phyloP scores from a whole-genome alignment of 2,329 filamentous ascomycete species.

The Juglanconis juglandina region DNA sequence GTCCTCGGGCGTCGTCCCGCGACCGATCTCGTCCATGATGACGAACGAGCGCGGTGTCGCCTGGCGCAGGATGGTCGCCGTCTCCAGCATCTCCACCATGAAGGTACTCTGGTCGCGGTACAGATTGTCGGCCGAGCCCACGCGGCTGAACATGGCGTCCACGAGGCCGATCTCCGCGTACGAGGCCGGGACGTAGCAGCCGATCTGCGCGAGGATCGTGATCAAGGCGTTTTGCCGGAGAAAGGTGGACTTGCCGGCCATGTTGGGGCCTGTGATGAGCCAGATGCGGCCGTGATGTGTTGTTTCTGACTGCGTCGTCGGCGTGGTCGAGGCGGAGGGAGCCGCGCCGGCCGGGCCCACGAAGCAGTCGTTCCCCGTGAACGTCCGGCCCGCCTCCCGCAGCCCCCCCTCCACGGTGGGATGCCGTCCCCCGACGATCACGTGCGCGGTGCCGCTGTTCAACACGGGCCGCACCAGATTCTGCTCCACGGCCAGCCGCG shows the following conservation, averaged over 20 bases:
- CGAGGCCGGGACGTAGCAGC: conserved; percentile 85
- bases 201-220: conserved; percentile 86
- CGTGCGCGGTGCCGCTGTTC: conserved; percentile 62
- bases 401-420: conserved; percentile 87
- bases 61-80: conserved; percentile 80
- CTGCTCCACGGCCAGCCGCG: conserved; percentile 72
- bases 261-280: conserved; percentile 84
- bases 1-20: conserved; percentile 91
- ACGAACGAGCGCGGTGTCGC: conserved; percentile 84
- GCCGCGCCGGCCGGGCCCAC: conserved; percentile 61
- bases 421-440: conserved; percentile 82
- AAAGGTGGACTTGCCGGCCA: conserved; percentile 97
- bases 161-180: conserved; percentile 85
- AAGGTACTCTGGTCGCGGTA: conserved; percentile 94
- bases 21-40: conserved; percentile 97
- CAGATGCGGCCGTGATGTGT: conserved; percentile 61
- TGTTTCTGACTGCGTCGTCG: conserved; percentile 63
- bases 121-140: conserved; percentile 92
- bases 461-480: conserved; percentile 70
- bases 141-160: conserved; percentile 92
- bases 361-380: conserved; percentile 82
- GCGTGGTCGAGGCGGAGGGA: conserved; percentile 50
- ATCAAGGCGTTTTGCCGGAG: conserved; percentile 93
- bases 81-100: conserved; percentile 99
- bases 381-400: conserved; percentile 72